Base-by-base conservation (phyloP, 805 yeast genomes). In the Sugiyamaella marilandica region DNA sequence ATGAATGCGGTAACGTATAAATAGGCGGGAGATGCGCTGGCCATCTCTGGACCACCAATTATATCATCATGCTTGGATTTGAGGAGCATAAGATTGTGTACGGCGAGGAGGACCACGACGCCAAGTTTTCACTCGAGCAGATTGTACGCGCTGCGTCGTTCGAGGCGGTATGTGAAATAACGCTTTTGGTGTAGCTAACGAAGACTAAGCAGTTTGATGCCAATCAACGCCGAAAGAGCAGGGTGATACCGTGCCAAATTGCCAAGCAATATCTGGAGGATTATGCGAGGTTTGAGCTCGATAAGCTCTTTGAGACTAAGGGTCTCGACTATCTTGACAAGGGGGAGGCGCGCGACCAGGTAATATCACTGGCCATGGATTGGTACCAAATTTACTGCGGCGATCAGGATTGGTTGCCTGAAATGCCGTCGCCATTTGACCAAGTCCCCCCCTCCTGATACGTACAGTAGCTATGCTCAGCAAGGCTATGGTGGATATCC, bases 271-370 rank as follows among this genome's bases (percentile, higher is more conserved):
- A 54, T 14, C 54, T 63, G 21, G 63, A 62, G 18, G 66, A 64
- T 5, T 16, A 62, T 47, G 67, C 63, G 26, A 66, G 62, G 19
- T 60, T 61, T 43, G 67, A 63, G 50, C 66, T 60, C 53, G 67
- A 63, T 59, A 63, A 63, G 61, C 57, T 61, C 37, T 55, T 63
- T 50, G 67, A 63, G 53, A 60, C 65, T 51, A 63, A 63, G 58
- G 66, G 65, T 18, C 59, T 62, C 21, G 59, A 62, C 54, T 61
- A 58, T 51, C 57, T 59, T 37, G 65, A 63, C 54, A 49, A 50
- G 13, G 43, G 41, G 19, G 46, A 51, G 35, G 60, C 60, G 31
- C 54, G 57, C 41, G 47, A 37, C 35, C 58, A 58, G 49, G 66
- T 66, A n/a, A 41, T 47, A 14, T 47, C 59, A 36, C 61, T 54